These are phyloP conservation scores for Penicillium robsamsonii DNA, from an alignment of 495 filamentous ascomycete genomes.

Conservation along the genomic window DNA sequence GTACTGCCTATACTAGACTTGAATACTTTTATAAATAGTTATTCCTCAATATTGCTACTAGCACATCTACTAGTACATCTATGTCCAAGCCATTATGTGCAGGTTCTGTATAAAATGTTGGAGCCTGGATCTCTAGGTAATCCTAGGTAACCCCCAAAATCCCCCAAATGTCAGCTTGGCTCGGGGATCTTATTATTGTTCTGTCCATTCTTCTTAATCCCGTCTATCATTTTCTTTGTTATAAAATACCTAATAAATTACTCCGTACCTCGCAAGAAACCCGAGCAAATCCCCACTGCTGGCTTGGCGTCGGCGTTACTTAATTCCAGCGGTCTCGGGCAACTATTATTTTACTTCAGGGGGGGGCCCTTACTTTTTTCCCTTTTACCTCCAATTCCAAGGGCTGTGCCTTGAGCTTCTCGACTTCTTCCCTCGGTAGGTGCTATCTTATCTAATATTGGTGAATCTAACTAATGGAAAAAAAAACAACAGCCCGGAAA, in stretches of 20 bases:
- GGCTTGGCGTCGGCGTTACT: constrained; percentile 36
- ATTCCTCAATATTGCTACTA: background rate
- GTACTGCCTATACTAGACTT: background rate
- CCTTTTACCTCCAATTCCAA: constrained; percentile 17
- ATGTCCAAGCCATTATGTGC: background rate
- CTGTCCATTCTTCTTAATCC: background rate
- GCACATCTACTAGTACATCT: no score
- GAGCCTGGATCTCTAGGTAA: background rate
- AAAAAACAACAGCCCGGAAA: constrained; percentile 17
- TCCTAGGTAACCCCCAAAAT: background rate
- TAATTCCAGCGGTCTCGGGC: constrained; percentile 31
- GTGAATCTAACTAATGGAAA: background rate
- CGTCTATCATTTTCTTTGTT: background rate
- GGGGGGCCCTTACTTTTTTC: constrained; percentile 23
- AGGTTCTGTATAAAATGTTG: background rate
- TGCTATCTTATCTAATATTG: background rate
- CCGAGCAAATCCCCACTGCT: constrained; percentile 12
- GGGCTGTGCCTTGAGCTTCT: constrained; percentile 9
- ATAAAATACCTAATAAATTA: constrained; percentile 8
- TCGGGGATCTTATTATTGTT: background rate
- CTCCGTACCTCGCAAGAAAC: background rate
- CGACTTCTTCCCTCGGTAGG: constrained; percentile 6
- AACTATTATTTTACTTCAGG: constrained; percentile 35
- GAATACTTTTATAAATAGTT: background rate
- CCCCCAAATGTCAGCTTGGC: background rate